Evolutionary conservation across 148 eudicot species (phyloP).

Genomic region (Vaccinium macrocarpon): DNA sequence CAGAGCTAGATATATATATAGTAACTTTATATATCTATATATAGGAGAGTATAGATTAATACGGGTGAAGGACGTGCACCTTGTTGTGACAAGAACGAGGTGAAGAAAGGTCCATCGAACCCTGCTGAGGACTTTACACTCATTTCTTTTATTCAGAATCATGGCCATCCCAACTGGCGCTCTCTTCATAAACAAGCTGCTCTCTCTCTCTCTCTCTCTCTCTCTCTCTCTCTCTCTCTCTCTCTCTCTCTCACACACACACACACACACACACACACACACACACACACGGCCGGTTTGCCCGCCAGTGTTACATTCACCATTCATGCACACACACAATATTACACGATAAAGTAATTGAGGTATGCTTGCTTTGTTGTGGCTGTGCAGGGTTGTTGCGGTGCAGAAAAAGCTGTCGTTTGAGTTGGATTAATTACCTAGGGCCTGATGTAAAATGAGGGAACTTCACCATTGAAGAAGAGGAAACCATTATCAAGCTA

Average conservation of each 20-base stretch:
- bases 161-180: constrained; percentile 53
- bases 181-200: constrained; percentile 56
- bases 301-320: no score
- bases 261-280: no score
- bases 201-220: constrained; percentile 10
- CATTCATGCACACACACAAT: no score
- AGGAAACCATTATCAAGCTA: constrained; percentile 40
- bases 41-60: no score
- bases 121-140: constrained; percentile 49
- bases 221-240: no score
- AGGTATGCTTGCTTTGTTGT: no score
- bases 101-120: constrained; percentile 58
- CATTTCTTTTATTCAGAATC: constrained; percentile 33
- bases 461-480: constrained; percentile 43
- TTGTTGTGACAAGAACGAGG: constrained; percentile 58
- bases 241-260: no score
- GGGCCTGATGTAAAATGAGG: constrained; percentile 50
- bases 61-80: constrained; percentile 54
- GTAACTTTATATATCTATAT: no score
- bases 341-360: no score
- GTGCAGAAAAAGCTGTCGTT: constrained; percentile 56
- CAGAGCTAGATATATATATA: no score
- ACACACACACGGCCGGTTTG: no score
- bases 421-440: constrained; percentile 61
- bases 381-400: constrained; percentile 34